phyloP scores from a whole-genome alignment of 495 filamentous ascomycete genomes.

The Sphaerosporella brunnea region DNA sequence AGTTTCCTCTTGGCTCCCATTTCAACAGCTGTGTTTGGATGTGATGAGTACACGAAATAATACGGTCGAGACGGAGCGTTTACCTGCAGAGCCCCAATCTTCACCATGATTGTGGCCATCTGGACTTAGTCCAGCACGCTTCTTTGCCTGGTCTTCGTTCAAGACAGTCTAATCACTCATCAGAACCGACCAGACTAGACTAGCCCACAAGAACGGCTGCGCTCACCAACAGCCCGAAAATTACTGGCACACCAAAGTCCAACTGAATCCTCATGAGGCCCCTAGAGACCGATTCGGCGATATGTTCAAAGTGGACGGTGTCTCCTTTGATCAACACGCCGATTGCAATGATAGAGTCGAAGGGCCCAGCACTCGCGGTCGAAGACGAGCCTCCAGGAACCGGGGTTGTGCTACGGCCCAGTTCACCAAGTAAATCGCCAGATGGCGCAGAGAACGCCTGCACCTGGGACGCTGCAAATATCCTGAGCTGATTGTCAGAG shows the following conservation, averaged over 20 bases:
- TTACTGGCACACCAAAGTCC: constrained; percentile 72
- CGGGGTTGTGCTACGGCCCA: constrained; percentile 27
- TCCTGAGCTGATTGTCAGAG: too few relatives aligned
- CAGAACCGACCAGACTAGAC: too few relatives aligned
- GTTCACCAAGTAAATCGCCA: constrained; percentile 59
- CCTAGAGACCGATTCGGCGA: constrained; percentile 73
- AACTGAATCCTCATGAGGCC: constrained; percentile 89
- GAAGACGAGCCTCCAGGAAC: constrained; percentile 21
- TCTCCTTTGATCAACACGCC: constrained; percentile 95
- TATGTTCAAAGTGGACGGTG: constrained; percentile 98
- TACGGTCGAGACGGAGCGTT: too few relatives aligned
- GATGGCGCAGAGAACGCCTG: constrained; percentile 56
- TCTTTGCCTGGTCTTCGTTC: constrained; percentile 69
- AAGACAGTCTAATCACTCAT: constrained; percentile 44
- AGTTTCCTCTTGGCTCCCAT: constrained; percentile 50
- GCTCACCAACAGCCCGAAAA: constrained; percentile 61
- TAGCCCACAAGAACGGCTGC: too few relatives aligned
- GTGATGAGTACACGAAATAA: too few relatives aligned
- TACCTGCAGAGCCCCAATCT: constrained; percentile 59
- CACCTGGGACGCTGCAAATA: constrained; percentile 74
- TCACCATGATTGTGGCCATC: constrained; percentile 68
- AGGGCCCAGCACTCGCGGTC: constrained; percentile 38
- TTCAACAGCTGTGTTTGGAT: constrained; percentile 59
- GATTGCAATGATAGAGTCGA: constrained; percentile 88
- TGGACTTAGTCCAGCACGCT: constrained; percentile 56